Evolutionary conservation across 305 asterid species (phyloP), one percentile per base, ranked within the genome.

Genomic region (Galium porrigens): DNA sequence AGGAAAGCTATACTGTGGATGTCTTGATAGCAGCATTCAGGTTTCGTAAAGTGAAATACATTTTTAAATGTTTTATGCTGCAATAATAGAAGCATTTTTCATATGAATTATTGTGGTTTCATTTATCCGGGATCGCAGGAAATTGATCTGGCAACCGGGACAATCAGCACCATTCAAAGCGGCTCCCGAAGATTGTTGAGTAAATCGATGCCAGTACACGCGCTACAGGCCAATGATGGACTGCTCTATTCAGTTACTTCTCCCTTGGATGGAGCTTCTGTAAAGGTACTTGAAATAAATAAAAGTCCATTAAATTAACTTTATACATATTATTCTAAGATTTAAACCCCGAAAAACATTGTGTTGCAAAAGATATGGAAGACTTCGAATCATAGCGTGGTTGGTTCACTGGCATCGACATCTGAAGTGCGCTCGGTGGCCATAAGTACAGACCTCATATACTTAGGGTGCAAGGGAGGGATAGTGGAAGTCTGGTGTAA

Each of bases 11-110:
- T 89, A 89, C 70, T 87, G 89, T 73, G 96, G 96, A 57, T 85
- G 95, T 64, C 76, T 75, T 5, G 96, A 89, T 76, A 80, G 44
- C 56, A 89, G 96, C 88, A 82, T 89, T 74, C 96, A 89, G 96
- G 95, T 70, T 34, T 49, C 36, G 29, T 49, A 37, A 36, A 36
- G 14, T 20, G 10, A 17, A n/a, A 7, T n/a, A 4, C 48, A 11
- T 53, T 60, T 0, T 33, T 33, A 11, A 55, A 22, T 41, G 30
- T 6, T 6, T 58, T 64, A 17, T 30, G 11, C 68, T 42, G 29
- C 2, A 42, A 63, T 48, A 7, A 46, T 9, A 29, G 32, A 57
- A 30, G 27, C 12, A n/a, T n/a, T 15, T 27, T 17, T 63, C 14
- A 4, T 27, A 18, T 14, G 4, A 56, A 1, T 17, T 62, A 39